These are phyloP conservation scores for Sporothrix schenckii DNA, from an alignment of 2,329 filamentous ascomycete genomes.

Conservation along the genomic window DNA sequence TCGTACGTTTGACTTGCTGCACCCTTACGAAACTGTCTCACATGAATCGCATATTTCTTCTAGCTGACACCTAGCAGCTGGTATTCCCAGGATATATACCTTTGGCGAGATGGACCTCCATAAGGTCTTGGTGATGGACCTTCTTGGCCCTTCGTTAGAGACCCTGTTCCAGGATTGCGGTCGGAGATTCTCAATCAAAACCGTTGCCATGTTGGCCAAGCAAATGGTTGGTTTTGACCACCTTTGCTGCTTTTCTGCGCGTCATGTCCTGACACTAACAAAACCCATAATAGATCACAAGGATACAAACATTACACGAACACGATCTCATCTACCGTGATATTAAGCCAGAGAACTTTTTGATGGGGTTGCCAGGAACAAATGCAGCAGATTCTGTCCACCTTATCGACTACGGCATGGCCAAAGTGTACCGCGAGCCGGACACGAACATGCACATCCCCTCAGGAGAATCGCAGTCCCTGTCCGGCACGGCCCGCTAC, in stretches of 20 bases:
- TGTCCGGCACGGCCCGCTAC: conserved; percentile 95
- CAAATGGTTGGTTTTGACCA: conserved; percentile 34
- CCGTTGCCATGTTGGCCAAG: conserved; percentile 35
- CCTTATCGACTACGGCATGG: conserved; percentile 99
- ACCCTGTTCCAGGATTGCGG: conserved; percentile 30
- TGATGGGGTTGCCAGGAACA: conserved; percentile 86
- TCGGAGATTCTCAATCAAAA: conserved; percentile 33
- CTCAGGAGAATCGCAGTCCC: conserved; percentile 91
- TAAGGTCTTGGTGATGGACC: conserved; percentile 37
- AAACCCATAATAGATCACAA: conserved; percentile 65
- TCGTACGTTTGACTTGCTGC: conserved; percentile 26
- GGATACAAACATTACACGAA: conserved; percentile 91
- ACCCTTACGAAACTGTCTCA: not conserved
- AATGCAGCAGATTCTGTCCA: conserved; percentile 95
- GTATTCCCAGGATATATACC: conserved; percentile 33
- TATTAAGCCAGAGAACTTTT: conserved; percentile 99
- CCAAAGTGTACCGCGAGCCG: conserved; percentile 96
- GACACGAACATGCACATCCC: conserved; percentile 99
- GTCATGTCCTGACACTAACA: not conserved
- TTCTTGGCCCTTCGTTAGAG: conserved; percentile 35
- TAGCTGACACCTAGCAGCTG: conserved; percentile 24
- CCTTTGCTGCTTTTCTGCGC: not conserved
- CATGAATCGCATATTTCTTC: not conserved
- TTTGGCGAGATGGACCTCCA: conserved; percentile 36
- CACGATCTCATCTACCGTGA: conserved; percentile 98